Base-by-base conservation (phyloP, 768 basidiomycete species). In the Lentinula sp. region DNA sequence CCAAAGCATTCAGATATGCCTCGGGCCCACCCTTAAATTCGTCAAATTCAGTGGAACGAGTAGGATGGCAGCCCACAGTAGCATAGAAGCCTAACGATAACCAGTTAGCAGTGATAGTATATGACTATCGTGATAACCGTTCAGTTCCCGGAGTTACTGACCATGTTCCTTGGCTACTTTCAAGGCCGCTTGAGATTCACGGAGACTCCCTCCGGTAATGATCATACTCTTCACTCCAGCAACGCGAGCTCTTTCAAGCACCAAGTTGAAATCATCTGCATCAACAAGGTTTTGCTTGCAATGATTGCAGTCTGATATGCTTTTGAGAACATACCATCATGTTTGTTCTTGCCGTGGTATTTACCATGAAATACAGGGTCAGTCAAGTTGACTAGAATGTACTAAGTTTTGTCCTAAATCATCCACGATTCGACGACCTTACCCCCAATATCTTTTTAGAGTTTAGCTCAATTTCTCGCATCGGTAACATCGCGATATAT, bases 21-120 rank as follows among this genome's bases (percentile, higher is more conserved):
- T 81, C 79, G 0, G 82, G 80, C 0, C 89, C 89, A 13, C 71
- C 79, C 2, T 73, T 70, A 67, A 79, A 79, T 59, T 75, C 71
- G 37, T 87, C 85, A 60, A 92, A 89, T 68, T 93, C 88, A 6
- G 64, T 71, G 1, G 87, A 83, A 18, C 88, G 85, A 15, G 90
- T 91, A 0, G 91, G 91, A 70, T 93, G 92, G 62, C 88, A 87
- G 18, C 91, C 91, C 7, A 86, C 82, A 0, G 92, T 93, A 16
- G 87, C 83, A 68, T 85, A 89, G 13, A 91, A 69, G 11, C 77
- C 89, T 86, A 59, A 32, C 34, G 16, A 23, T 18, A 16, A 52
- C n/a, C 51, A 11, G 8, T 32, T 5, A 31, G 34, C 34, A 4
- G 32, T 34, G 51, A 21, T 15, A 49, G 28, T 28, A 28, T 28